Base-by-base conservation (phyloP, 306 rosid species). In the Herpetospermum pedunculosum region DNA sequence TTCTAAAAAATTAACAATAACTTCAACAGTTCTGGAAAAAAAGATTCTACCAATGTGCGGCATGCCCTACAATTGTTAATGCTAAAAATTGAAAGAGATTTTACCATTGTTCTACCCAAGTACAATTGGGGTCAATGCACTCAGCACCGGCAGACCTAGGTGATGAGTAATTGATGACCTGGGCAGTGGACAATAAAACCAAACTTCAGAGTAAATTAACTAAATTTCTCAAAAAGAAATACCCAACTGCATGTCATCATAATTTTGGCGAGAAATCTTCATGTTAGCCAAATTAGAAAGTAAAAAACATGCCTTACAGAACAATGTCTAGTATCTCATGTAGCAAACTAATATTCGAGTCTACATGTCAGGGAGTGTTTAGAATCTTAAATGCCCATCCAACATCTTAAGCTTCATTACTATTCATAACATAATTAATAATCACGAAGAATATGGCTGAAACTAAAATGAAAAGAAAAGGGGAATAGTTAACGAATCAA, bases 41-140 rank as follows among this genome's bases (percentile, higher is more conserved):
- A 23, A 68, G 19, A 23, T 14, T 41, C 25, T 28, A 48, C 41
- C 74, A 59, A 59, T 16, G 67, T 12, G 16, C n/a, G 21, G 26
- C 54, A 43, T 65, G 50, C 34, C 32, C 19, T 5, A 65, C 75
- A 46, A 50, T 29, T 29, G 18, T n/a, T 50, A 71, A 16, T 9
- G 26, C 75, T 4, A n/a, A 14, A 49, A 72, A 47, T 8, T 26
- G n/a, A 68, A 75, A 75, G 6, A 76, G 47, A 65, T 70, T 47
- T 78, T 82, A 95, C 99, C 99, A 95, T 82, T 95, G 99, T 80
- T 95, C 99, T 74, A 95, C 96, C 99, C 97, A 95, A 5, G 89
- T 84, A 84, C 99, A 95, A 59, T 85, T 46, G 62, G 96, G 90
- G 83, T 87, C 99, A 87, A 95, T 87, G 87, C 97, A 95, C 82